A percentile compares a stretch with the other conserved stretches of the same genome.
These are phyloP conservation scores for Ceratobasidium sp. DNA, from an alignment of 1,284 basidiomycete species.

Conservation along the genomic window DNA sequence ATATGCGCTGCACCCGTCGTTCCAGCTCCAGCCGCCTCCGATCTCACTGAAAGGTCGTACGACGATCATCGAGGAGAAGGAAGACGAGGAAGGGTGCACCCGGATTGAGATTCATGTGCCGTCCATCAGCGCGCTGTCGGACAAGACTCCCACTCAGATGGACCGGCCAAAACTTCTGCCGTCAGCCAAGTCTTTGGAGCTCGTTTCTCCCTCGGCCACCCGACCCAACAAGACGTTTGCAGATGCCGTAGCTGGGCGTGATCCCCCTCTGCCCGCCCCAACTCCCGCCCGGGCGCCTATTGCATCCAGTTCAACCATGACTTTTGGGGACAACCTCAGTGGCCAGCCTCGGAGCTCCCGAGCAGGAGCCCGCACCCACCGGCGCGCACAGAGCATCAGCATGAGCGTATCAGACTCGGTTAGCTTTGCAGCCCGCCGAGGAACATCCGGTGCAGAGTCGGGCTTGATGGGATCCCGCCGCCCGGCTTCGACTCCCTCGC, in stretches of 20 bases:
- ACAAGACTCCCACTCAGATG: no score
- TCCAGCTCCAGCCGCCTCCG: constrained; percentile 29
- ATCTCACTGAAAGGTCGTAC: constrained; percentile 16
- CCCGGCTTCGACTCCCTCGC: constrained; percentile 12
- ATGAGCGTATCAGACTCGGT: constrained; percentile 23
- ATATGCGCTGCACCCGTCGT: constrained; percentile 16
- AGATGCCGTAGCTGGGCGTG: constrained; percentile 34
- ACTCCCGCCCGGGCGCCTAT: neutral
- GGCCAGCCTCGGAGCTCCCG: constrained; percentile 32
- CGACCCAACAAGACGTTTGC: constrained; percentile 35
- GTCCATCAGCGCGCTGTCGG: constrained; percentile 16
- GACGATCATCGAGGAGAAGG: constrained; percentile 34
- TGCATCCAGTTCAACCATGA: constrained; percentile 9
- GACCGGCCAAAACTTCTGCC: no score
- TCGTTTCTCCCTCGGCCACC: constrained; percentile 26
- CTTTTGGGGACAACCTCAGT: constrained; percentile 20
- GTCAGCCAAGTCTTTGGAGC: no score
- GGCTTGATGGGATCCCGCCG: constrained; percentile 8
- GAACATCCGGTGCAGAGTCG: constrained; percentile 13
- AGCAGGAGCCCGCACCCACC: constrained; percentile 31
- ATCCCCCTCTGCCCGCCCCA: neutral
- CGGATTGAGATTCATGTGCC: constrained; percentile 5
- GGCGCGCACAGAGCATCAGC: constrained; percentile 34
- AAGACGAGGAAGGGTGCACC: constrained; percentile 22
- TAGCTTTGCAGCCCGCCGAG: neutral